Evolutionary conservation across 305 asterid species (phyloP), one percentile per base, ranked within the genome.

Genomic region (Rubia balearica): DNA sequence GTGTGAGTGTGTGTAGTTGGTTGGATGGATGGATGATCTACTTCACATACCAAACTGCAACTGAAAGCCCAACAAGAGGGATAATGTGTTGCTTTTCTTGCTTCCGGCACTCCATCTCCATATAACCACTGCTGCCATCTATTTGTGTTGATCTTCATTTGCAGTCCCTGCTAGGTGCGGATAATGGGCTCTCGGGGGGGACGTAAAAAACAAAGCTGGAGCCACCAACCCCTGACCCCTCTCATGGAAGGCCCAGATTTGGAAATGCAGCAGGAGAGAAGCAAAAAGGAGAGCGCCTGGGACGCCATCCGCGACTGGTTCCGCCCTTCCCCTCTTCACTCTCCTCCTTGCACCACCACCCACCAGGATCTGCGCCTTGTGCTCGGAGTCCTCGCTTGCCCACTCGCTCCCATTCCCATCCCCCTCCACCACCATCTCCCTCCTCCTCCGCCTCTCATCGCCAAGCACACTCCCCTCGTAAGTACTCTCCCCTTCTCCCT

Each of bases 161-260:
- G 27, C 27, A 24, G 27, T 24, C 0, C 1, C 27, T 24, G 1
- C 27, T 24, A 24, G 27, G 27, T 24, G 0, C 27, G 27, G 27
- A 24, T 24, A 24, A 24, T 24, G 36, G 36, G 36, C 36, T 33
- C 36, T 33, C 36, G 36, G 21, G 11, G 10, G 62, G 62, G 30
- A 56, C 83, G 90, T 16, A 77, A 88, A 67, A 82, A 83, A 43
- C 90, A 84, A 77, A 69, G 88, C 46, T 86, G 94, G 94, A 82
- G 85, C 43, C 68, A 65, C 7, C 92, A 88, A 66, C 89, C 94
- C 5, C 81, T 89, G 42, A 89, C 96, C 14, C 96, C 96, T 8
- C 72, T 89, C 12, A 86, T 86, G 91, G 96, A 89, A 80, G 96
- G 96, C 40, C 96, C 96, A 5, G 96, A 87, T 75, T 77, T 83